Base-by-base conservation (phyloP, 2,329 filamentous ascomycete genomes). In the Clathrospora elynae region DNA sequence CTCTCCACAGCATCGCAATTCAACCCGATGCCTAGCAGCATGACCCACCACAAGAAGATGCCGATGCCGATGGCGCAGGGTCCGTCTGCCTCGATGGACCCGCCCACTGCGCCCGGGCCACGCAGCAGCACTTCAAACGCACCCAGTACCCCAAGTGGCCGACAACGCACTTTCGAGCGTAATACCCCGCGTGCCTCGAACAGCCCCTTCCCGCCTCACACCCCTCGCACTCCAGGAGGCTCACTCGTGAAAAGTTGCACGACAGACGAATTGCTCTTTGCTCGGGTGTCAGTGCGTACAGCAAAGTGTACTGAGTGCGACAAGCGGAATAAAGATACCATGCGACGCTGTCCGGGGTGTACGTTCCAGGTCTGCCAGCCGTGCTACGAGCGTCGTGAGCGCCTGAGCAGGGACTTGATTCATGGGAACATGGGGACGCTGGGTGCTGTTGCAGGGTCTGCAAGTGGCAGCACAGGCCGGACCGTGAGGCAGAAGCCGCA, bases 271-370 rank as follows among this genome's bases (percentile, higher is more conserved):
- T 14, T 52, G 11, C 35, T 60, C 44, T 61, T 67, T 39, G 38
- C 17, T 0, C 35, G 37, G 7, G 47, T 70, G 17, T 50, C 26
- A 0, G 61, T 69, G 6, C 67, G 67, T 31, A 71, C 68, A 0
- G 66, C 68, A n/a, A 71, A 70, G 36, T 71, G 68, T 35, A 61
- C 63, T 2, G 55, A 57, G 11, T 71, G 68, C 49, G 66, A 71
- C 33, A 33, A 51, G 28, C 62, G 67, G 10, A 70, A 70, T 29
- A 57, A 43, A 29, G 53, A 51, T 8, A 54, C 42, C 1, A 64
- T 71, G 58, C 51, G 56, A 2, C 63, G 66, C 13, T 71, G 68
- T 30, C 60, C 57, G 2, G 61, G 59, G 5, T 71, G 68, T 38
- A 66, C 62, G 3, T 69, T 61, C 24, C 62, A 70, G 26, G 51